Percentiles rank a stretch among this genome's conserved stretches.
Conservation (phyloP, 768 basidiomycete species). For the Boletellus emodensis region DNA sequence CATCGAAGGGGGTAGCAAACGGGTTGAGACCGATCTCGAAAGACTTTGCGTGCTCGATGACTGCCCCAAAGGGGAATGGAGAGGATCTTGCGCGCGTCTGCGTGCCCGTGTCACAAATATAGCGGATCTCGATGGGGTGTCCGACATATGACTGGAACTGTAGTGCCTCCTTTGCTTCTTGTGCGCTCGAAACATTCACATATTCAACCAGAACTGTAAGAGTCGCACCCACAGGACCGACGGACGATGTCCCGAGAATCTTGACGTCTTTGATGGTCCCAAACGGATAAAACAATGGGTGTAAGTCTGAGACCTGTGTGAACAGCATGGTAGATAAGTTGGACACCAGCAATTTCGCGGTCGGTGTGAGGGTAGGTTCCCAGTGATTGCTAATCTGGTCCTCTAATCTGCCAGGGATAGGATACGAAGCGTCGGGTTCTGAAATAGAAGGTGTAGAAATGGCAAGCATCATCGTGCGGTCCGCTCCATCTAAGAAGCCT, state of each 20-base stretch:
- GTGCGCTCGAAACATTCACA: slow-evolving; percentile 46
- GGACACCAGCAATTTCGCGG: slow-evolving; percentile 54
- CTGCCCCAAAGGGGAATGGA: slow-evolving; percentile 11
- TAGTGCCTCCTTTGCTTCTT: slow-evolving; percentile 61
- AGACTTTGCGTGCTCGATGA: slow-evolving; percentile 10
- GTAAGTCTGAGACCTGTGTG: slow-evolving; percentile 59
- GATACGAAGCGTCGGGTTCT: slow-evolving; percentile 24
- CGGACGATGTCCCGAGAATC: slow-evolving; percentile 37
- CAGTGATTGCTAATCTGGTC: slow-evolving; percentile 32
- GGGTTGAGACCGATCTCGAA: slow-evolving; percentile 29
- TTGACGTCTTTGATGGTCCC: slow-evolving; percentile 63
- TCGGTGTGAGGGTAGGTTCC: slow-evolving; percentile 37
- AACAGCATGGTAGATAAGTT: slow-evolving; percentile 67
- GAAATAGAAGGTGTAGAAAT: slow-evolving; percentile 37
- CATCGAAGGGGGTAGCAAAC: slow-evolving; percentile 30
- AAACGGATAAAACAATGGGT: slow-evolving; percentile 72
- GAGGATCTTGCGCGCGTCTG: slow-evolving; percentile 1
- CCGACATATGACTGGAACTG: slow-evolving; percentile 61
- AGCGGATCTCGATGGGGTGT: slow-evolving; percentile 37
- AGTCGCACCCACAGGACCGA: slow-evolving; percentile 34
- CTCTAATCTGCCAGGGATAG: slow-evolving; percentile 27
- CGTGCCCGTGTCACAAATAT: slow-evolving; percentile 24
- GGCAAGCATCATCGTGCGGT: slow-evolving; percentile 63
- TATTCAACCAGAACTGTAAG: slow-evolving; percentile 66
- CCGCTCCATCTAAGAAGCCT: slow-evolving; percentile 82